These are phyloP conservation scores for Xylaria telfairii DNA, from an alignment of 495 filamentous ascomycete species.

Conservation along the genomic window DNA sequence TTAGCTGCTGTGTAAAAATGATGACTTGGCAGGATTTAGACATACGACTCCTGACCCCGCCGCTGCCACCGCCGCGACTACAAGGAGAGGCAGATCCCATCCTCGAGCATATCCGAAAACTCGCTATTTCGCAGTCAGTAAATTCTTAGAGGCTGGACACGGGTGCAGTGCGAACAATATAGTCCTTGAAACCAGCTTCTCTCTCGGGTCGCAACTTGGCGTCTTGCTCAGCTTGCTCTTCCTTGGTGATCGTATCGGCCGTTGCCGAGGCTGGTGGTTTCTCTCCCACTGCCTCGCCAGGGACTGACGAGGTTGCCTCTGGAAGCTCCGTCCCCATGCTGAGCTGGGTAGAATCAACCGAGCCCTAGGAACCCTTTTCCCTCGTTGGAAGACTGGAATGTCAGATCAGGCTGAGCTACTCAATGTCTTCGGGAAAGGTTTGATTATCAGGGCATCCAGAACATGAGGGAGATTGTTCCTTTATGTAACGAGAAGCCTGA, in stretches of 20 bases:
- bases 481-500: neutral
- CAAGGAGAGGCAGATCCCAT: conserved; percentile 49
- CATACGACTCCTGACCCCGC: conserved; percentile 39
- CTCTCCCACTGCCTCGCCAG: conserved; percentile 22
- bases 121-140: conserved; percentile 34
- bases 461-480: neutral
- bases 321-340: conserved; percentile 22
- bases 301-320: neutral
- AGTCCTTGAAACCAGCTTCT: conserved; percentile 50
- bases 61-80: conserved; percentile 37
- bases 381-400: neutral
- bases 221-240: conserved; percentile 36
- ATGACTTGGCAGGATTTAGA: conserved; percentile 6
- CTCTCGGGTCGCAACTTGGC: conserved; percentile 47
- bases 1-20: neutral
- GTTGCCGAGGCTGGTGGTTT: conserved; percentile 12
- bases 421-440: neutral
- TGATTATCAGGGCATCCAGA: neutral
- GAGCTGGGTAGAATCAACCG: conserved; percentile 1
- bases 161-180: conserved; percentile 34
- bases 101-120: conserved; percentile 52
- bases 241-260: conserved; percentile 25
- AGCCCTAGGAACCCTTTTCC: neutral
- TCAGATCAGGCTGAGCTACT: neutral
- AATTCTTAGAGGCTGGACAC: neutral